A percentile compares a stretch with the other conserved stretches of the same genome.
Conservation (phyloP, 2,329 filamentous ascomycete genomes). For the Botrytis fragariae region DNA sequence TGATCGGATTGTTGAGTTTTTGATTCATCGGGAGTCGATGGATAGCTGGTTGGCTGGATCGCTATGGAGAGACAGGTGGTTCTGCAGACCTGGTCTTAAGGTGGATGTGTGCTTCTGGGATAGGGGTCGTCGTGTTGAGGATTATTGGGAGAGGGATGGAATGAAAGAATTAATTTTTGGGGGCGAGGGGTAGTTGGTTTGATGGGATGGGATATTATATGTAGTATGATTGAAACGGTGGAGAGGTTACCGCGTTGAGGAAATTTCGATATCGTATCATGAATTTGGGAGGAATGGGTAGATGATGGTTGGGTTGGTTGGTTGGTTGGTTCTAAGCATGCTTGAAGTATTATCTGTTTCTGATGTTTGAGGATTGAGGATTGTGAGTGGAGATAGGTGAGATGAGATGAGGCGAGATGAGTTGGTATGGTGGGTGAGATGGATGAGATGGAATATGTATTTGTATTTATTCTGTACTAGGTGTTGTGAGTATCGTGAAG, state of each 20-base stretch:
- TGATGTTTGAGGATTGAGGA: background rate
- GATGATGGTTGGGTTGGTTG: background rate
- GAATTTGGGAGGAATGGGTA: background rate
- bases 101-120: background rate
- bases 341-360: background rate
- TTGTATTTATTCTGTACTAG: no score
- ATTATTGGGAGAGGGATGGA: no score
- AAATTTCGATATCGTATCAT: background rate
- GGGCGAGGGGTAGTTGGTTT: background rate
- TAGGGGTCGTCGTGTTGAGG: no score
- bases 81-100: no score
- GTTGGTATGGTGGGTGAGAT: background rate
- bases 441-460: background rate
- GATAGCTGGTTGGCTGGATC: accelerated
- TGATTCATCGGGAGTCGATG: background rate
- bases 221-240: background rate
- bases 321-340: background rate
- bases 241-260: background rate
- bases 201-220: background rate
- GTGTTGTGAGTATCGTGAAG: background rate
- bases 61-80: background rate
- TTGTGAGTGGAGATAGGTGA: background rate
- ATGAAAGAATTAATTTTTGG: background rate
- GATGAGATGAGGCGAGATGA: background rate
- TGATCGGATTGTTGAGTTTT: no score